phyloP scores from a whole-genome alignment of 257 asterid species.

The Solanum ahanhuiri region DNA sequence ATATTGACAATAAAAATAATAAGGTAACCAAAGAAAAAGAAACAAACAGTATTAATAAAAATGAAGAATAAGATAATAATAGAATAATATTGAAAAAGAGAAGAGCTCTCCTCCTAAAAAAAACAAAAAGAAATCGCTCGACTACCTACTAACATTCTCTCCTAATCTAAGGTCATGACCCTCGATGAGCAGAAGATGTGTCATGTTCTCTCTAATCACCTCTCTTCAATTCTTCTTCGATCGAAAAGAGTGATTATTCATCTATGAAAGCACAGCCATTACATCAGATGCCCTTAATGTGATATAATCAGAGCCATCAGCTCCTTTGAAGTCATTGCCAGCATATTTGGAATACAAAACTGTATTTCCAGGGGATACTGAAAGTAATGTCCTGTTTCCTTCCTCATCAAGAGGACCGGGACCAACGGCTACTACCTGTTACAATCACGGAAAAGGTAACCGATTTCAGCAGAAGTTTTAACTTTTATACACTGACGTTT shows the following conservation, averaged over 20 bases:
- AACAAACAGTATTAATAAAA: background rate
- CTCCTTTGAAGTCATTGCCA: slow-evolving; percentile 76
- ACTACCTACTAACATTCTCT: background rate
- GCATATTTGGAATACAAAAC: slow-evolving; percentile 86
- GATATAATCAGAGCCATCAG: slow-evolving; percentile 64
- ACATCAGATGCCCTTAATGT: slow-evolving; percentile 69
- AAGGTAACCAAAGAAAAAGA: background rate
- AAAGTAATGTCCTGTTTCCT: slow-evolving; percentile 56
- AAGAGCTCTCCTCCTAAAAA: background rate
- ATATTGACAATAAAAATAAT: background rate
- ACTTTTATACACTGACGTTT: background rate
- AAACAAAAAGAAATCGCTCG: background rate
- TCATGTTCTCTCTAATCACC: background rate
- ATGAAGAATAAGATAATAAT: background rate
- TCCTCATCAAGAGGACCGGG: slow-evolving; percentile 81
- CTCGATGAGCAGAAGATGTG: background rate
- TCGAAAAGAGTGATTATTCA: background rate
- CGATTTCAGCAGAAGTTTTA: background rate
- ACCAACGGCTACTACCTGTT: slow-evolving; percentile 76
- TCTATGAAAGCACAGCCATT: slow-evolving; percentile 33
- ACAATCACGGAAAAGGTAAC: background rate
- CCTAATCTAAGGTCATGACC: background rate
- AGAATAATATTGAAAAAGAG: background rate
- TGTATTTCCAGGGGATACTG: slow-evolving; percentile 64
- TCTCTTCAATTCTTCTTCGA: background rate